Percentiles rank a stretch among this genome's conserved stretches.
Conservation (phyloP, 2,329 filamentous ascomycete genomes). For the Fusarium pininemorale region DNA sequence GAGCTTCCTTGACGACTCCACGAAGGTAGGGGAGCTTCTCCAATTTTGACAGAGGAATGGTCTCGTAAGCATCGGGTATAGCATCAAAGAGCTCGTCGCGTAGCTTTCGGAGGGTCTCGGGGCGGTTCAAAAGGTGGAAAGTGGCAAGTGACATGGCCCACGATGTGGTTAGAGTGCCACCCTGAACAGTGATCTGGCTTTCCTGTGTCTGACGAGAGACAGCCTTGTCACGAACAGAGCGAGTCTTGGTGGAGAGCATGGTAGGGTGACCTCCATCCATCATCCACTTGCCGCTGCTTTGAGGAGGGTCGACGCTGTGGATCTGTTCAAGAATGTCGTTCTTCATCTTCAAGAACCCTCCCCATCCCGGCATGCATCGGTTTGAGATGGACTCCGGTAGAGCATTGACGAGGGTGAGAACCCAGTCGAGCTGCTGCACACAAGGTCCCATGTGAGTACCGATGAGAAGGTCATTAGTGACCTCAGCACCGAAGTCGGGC, state of each 20-base stretch:
- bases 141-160: constrained; percentile 48
- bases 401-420: constrained; percentile 47
- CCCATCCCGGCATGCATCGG: constrained; percentile 50
- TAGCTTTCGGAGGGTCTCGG: constrained; percentile 43
- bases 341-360: constrained; percentile 52
- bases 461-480: constrained; percentile 49
- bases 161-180: constrained; percentile 54
- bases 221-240: constrained; percentile 48
- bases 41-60: constrained; percentile 42
- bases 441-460: constrained; percentile 51
- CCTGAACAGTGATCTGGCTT: constrained; percentile 50
- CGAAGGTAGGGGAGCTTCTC: constrained; percentile 55
- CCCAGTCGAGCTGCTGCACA: constrained; percentile 50
- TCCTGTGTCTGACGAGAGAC: constrained; percentile 50
- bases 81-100: constrained; percentile 50
- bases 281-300: constrained; percentile 47
- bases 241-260: constrained; percentile 47
- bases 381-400: constrained; percentile 49
- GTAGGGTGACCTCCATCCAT: constrained; percentile 48
- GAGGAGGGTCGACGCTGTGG: constrained; percentile 46
- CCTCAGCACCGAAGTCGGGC: constrained; percentile 48
- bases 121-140: constrained; percentile 49
- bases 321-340: constrained; percentile 50
- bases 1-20: constrained; percentile 61
- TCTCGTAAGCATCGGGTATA: constrained; percentile 45